These are phyloP conservation scores for Iris pallida DNA, from an alignment of 116 monocot species.

Conservation along the genomic window DNA sequence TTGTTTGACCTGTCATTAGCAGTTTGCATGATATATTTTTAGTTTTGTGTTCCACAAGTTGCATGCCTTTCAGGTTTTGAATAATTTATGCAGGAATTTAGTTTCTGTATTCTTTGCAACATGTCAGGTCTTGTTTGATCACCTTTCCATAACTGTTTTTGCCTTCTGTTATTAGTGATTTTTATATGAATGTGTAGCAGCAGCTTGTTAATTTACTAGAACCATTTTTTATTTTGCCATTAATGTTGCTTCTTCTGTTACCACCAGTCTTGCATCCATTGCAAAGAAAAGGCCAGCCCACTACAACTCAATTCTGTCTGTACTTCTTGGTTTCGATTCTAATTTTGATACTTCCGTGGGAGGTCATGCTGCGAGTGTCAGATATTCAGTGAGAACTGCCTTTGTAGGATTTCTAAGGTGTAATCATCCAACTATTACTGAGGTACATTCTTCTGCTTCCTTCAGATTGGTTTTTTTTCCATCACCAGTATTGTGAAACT, in stretches of 20 bases:
- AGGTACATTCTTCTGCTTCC: slow-evolving; percentile 36
- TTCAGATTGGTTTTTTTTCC: not conserved
- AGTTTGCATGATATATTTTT: not conserved
- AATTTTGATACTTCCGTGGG: slow-evolving; percentile 32
- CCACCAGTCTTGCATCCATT: slow-evolving; percentile 87
- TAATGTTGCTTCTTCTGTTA: slow-evolving; percentile 6
- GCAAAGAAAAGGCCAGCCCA: slow-evolving; percentile 70
- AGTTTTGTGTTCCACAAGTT: not conserved
- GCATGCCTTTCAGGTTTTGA: not conserved
- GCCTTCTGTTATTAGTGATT: not conserved
- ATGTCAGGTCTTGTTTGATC: not conserved
- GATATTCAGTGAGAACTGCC: slow-evolving; percentile 66
- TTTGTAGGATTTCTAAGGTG: slow-evolving; percentile 82
- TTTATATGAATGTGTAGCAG: not conserved
- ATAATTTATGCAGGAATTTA: not conserved
- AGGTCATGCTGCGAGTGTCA: slow-evolving; percentile 70
- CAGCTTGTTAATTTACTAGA: not conserved
- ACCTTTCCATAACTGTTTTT: slow-evolving; percentile 1
- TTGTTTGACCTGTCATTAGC: not conserved
- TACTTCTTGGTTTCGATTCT: slow-evolving; percentile 64
- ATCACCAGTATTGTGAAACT: not conserved
- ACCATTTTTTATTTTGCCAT: not conserved
- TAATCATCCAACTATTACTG: slow-evolving; percentile 56
- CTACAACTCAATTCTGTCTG: slow-evolving; percentile 57
- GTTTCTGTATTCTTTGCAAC: not conserved